Evolutionary conservation across 352 stramenopile genomes (phyloP).

Genomic region (Pythium vanterpoolii): DNA sequence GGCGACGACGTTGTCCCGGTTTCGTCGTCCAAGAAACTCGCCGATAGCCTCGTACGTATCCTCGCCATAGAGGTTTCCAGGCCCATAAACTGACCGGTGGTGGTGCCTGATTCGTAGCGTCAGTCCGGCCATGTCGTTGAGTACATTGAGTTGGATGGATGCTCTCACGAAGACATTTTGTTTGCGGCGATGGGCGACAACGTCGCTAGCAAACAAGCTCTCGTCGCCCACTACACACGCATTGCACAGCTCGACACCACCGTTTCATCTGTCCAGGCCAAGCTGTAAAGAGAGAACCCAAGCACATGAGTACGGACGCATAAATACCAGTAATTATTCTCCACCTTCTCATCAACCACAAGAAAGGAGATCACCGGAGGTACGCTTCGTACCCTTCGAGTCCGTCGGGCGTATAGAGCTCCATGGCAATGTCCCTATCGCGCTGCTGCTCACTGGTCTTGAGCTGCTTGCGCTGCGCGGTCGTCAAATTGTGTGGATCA

Average conservation of each 20-base stretch:
- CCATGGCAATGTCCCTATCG: conserved; percentile 38
- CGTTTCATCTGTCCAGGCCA: background rate
- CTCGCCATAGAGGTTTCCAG: background rate
- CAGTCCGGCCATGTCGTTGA: conserved; percentile 37
- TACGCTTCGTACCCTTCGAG: conserved; percentile 63
- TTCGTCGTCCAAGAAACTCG: conserved; percentile 58
- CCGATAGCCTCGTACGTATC: conserved; percentile 36
- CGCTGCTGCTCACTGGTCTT: conserved; percentile 35
- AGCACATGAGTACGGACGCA: background rate
- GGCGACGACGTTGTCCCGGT: conserved; percentile 59
- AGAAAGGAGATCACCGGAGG: conserved; percentile 26
- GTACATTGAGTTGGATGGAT: conserved; percentile 43
- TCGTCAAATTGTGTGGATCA: conserved; percentile 20
- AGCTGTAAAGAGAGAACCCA: background rate
- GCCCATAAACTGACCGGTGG: background rate
- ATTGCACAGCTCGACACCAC: conserved; percentile 22
- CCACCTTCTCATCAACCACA: background rate
- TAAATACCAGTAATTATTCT: conserved; percentile 13
- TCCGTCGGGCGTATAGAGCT: conserved; percentile 38
- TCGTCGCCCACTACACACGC: conserved; percentile 37
- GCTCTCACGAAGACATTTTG: conserved; percentile 61
- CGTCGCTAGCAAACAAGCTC: conserved; percentile 35
- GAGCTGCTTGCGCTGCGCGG: conserved; percentile 35
- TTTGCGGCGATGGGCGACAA: conserved; percentile 71
- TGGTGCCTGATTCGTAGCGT: conserved; percentile 24